Evolutionary conservation across 768 basidiomycete species (phyloP), one percentile per base, ranked within the genome.

Genomic region (Boletales sp.): DNA sequence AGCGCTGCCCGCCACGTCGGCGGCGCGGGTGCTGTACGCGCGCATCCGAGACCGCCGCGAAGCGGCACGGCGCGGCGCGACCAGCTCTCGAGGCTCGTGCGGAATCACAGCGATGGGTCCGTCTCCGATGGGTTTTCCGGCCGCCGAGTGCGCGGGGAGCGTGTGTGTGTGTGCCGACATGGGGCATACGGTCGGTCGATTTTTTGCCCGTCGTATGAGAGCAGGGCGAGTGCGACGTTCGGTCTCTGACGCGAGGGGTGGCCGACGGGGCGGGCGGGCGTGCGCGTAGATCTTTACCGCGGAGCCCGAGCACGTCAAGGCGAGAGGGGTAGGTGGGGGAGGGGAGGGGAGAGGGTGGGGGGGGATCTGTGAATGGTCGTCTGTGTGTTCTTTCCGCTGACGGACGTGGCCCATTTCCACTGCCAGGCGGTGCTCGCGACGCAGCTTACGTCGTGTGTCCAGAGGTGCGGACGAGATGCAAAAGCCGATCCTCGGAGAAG

Each of bases 1-100:
- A 8, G 65, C 60, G 8, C 53, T 73, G 0, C 62, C 70, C 18
- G 18, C 41, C 9, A 52, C 61, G 1, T 51, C 67, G 10, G 43
- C 56, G 2, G 41, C 48, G 7, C 54, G 49, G 13, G 47, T 69
- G 0, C 7, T 74, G 45, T 84, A 79, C 50, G 68, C 82, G 38
- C 44, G 58, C 1, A 77, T 81, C 3, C 73, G 74, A 11, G 62
- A 77, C 13, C 67, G 58, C 34, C 68, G 74, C 9, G 61, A 67
- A 12, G 82, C 82, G 8, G 70, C 70, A 8, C 62, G 64, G 1
- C 42, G 71, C 18, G 80, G 79, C 4, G 80, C 80, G 28, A 72
- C 51, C 55, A 79, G 14, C 57, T 81, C 21, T 53, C 55, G n/a
- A 49, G 30, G 13, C 61, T 79, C 67, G 63, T 71, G 45, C 54